Base-by-base conservation (phyloP, 2,329 filamentous ascomycete genomes). In the Fusarium euwallaceae region DNA sequence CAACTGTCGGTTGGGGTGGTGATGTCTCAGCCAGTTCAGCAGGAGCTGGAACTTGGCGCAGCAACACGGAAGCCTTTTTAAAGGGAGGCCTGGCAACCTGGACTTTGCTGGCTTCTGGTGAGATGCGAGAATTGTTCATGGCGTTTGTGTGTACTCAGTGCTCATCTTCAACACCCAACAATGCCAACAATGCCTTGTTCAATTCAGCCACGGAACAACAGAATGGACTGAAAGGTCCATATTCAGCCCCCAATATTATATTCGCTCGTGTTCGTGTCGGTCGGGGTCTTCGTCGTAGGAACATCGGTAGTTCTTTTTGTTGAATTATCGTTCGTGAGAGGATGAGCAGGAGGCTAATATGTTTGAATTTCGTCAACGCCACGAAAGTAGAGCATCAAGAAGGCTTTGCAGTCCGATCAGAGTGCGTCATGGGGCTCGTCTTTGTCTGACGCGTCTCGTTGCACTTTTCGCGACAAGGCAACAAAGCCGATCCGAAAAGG, bases 291-390 rank as follows among this genome's bases (percentile, higher is more conserved):
- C 55, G 22, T 36, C 55, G 32, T 34, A 37, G 16, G 55, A 24
- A 17, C 22, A 37, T 58, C 24, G 48, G 17, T 0, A 24, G 48
- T 53, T 60, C 34, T 17, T 39, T 36, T 27, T 17, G 11, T 36
- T 4, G 12, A 37, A 39, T 43, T 16, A 9, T 45, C 32, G n/a
- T 61, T 32, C 17, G 16, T 10, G 22, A 9, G 20, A 39, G 22
- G 17, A 41, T 27, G 36, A 6, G 9, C 22, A 60, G 29, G 56
- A 39, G 6, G 17, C 12, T 5, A 41, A n/a, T 41, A 6, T 60
- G 17, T 60, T 60, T 60, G 56, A 60, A 60, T 39, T 60, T 64
- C 48, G 29, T 55, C 45, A 32, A 53, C 61, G 17, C 61, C 48
- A 64, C 34, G 29, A 16, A 41, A 27, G 17, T 9, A 41, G 43